Evolutionary conservation across 768 basidiomycete species (phyloP), one percentile per base, ranked within the genome.

Genomic region (Pulveroboletus frians): DNA sequence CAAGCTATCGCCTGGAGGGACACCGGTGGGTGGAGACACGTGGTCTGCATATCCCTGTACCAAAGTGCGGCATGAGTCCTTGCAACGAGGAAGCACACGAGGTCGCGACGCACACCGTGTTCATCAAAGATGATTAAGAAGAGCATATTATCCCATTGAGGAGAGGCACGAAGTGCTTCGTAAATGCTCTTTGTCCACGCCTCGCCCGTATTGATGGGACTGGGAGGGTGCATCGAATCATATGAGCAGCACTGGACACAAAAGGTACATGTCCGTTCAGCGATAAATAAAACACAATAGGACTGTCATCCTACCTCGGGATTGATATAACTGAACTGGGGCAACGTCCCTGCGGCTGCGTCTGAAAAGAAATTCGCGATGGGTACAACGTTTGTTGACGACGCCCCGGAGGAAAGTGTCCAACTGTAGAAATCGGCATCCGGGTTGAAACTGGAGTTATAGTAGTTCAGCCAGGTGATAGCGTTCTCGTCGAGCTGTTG

Each of bases 381-480:
- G 0, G 59, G 59, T 26, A 21, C 9, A 15, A 62, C 56, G n/a
- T 62, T 34, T 0, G 62, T 61, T 9, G 43, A 15, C 0, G 48
- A 46, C 20, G 53, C 47, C 15, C 62, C 62, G 9, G 47, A 58
- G 6, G 46, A 43, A 9, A 47, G 9, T 1, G 61, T 62, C 61
- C 61, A 62, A 9, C 9, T 9, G 17, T 62, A 62, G 13, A 64
- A 64, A 3, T 51, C 44, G 18, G 61, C 37, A 3, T 62, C 61
- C 3, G 62, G 62, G 29, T 55, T 55, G 52, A 64, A 62, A 36
- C 62, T 62, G 1, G 61, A 62, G 44, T 62, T 62, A 35, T 64
- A 64, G 31, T 64, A 64, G 27, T 62, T 62, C 18, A 17, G 30
- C 61, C 61, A 62, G 2, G 51, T 64, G 5, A 62, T 31, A 14